Conservation (phyloP, 495 filamentous ascomycete genomes). For the Podospora pseudoanserina region DNA sequence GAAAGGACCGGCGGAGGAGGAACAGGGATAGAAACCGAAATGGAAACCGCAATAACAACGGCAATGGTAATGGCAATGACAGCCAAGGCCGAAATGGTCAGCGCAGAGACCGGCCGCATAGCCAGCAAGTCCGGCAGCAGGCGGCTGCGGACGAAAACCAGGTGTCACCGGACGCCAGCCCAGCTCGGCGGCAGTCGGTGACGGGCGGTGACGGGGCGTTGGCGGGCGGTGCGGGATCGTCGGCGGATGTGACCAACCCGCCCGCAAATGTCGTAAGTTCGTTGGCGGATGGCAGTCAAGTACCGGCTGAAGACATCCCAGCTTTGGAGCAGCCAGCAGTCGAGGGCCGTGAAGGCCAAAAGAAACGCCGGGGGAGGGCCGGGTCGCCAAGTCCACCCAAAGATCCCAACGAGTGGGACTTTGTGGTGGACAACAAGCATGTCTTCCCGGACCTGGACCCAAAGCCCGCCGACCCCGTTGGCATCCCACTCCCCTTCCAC, state of each 20-base stretch:
- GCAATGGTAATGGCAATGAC: slow-evolving; percentile 12
- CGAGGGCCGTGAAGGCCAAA: slow-evolving; percentile 6
- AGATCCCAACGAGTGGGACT: slow-evolving; percentile 26
- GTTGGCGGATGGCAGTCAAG: background rate
- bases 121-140: background rate
- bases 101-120: background rate
- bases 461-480: slow-evolving; percentile 43
- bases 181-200: background rate
- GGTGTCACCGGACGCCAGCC: background rate
- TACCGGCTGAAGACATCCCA: background rate
- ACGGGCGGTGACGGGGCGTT: background rate
- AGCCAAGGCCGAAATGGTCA: slow-evolving; percentile 7
- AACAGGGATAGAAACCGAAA: slow-evolving; percentile 17
- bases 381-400: slow-evolving; percentile 6
- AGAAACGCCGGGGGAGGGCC: background rate
- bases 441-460: slow-evolving; percentile 36
- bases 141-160: background rate
- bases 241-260: background rate
- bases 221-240: background rate
- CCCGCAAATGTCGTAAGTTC: background rate
- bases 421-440: slow-evolving; percentile 38
- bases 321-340: background rate
- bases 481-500: slow-evolving; percentile 37
- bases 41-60: slow-evolving; percentile 6
- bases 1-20: slow-evolving; percentile 18